Percentiles rank a stretch among this genome's conserved stretches.
Conservation (phyloP, 2,329 filamentous ascomycete species). For the Colletotrichum camelliae region DNA sequence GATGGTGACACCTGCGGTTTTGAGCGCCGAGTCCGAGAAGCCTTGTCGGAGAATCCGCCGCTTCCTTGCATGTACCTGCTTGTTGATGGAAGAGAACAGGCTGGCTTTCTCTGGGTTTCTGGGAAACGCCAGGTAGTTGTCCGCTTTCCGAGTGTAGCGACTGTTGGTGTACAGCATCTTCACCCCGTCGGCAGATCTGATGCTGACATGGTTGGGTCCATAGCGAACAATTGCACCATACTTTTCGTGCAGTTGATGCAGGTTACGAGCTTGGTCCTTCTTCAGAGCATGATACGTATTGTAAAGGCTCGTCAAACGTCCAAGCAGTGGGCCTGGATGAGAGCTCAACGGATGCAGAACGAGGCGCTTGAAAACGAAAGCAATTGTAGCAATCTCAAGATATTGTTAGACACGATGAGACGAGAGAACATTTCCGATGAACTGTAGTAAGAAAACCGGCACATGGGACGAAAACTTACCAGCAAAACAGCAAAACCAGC, state of each 20-base stretch:
- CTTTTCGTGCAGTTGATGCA: not conserved
- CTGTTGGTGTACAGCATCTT: slow-evolving; percentile 2
- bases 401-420: not conserved
- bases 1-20: not conserved
- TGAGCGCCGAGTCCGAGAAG: slow-evolving; percentile 3
- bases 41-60: not conserved
- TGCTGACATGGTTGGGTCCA: slow-evolving; percentile 9
- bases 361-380: not conserved
- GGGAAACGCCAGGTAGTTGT: not conserved
- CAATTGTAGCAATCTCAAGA: not conserved
- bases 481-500: not conserved
- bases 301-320: not conserved
- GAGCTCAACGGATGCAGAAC: not conserved
- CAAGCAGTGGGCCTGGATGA: not conserved
- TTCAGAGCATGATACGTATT: slow-evolving; percentile 6
- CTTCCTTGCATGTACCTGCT: slow-evolving; percentile 5
- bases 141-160: not conserved
- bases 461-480: not conserved
- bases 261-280: slow-evolving; percentile 1
- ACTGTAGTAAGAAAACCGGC: not conserved
- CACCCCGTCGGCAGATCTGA: not conserved
- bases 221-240: slow-evolving; percentile 1
- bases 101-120: not conserved
- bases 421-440: not conserved
- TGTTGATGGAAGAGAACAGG: slow-evolving; percentile 4